Conservation (phyloP, 176 grass and related monocot genomes). For the Cymbopogon citratus region DNA sequence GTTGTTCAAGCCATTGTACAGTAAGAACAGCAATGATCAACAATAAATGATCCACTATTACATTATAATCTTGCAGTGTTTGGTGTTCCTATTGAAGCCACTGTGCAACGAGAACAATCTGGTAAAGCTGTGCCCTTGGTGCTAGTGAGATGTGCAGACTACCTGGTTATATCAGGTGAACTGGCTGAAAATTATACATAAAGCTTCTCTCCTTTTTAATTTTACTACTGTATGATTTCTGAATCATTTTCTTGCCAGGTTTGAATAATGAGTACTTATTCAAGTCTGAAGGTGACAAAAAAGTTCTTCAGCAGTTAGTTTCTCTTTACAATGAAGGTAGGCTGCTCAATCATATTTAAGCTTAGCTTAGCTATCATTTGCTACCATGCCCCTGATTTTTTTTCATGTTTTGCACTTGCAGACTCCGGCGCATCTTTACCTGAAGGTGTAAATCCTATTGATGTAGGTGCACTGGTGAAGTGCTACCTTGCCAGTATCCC, state of each 20-base stretch:
- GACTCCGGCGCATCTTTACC: constrained; percentile 74
- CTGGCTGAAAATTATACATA: constrained; percentile 18
- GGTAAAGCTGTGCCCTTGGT: constrained; percentile 73
- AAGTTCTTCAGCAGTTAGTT: constrained; percentile 77
- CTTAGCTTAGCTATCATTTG: constrained; percentile 7
- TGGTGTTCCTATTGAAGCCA: constrained; percentile 78
- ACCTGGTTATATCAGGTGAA: constrained; percentile 83
- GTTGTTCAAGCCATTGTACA: background rate
- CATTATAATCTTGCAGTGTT: constrained; percentile 59
- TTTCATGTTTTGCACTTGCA: constrained; percentile 43
- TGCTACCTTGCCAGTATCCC: constrained; percentile 95
- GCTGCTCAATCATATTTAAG: constrained; percentile 12
- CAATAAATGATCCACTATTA: background rate
- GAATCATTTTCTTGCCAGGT: constrained; percentile 36
- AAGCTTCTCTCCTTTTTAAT: background rate
- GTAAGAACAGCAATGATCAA: background rate
- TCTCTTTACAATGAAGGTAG: constrained; percentile 87
- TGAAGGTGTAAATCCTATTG: constrained; percentile 59
- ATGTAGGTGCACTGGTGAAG: constrained; percentile 78
- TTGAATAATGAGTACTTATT: constrained; percentile 84
- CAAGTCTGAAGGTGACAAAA: constrained; percentile 81
- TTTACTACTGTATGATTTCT: constrained; percentile 19
- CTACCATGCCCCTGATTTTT: constrained; percentile 8
- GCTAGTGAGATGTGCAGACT: constrained; percentile 79
- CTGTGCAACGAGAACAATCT: constrained; percentile 68